These are phyloP conservation scores for Metarhizium brunneum DNA, from an alignment of 2,329 filamentous ascomycete species.

Conservation along the genomic window DNA sequence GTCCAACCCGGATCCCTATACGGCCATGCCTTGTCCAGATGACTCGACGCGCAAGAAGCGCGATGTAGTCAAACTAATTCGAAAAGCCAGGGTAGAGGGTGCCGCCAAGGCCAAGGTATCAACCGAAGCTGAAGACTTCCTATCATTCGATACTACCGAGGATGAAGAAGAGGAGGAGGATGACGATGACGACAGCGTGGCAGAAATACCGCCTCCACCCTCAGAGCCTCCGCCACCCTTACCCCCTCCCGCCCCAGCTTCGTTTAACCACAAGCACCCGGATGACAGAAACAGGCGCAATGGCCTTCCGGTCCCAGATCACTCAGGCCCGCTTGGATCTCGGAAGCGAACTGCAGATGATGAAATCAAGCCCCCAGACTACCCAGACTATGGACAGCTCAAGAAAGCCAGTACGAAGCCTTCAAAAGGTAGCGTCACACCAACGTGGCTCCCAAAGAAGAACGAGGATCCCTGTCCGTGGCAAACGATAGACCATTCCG, in stretches of 20 bases:
- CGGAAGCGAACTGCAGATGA: constrained; percentile 70
- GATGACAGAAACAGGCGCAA: constrained; percentile 10
- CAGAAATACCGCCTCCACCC: constrained; percentile 11
- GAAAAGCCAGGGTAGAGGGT: constrained; percentile 67
- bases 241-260: background rate
- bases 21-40: constrained; percentile 70
- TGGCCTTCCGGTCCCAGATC: constrained; percentile 16
- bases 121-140: constrained; percentile 69
- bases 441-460: constrained; percentile 39
- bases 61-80: constrained; percentile 84
- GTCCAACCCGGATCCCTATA: constrained; percentile 96
- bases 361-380: constrained; percentile 49
- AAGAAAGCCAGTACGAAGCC: constrained; percentile 43
- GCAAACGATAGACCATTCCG: constrained; percentile 45
- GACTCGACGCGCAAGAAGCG: constrained; percentile 65
- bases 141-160: constrained; percentile 68
- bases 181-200: constrained; percentile 10
- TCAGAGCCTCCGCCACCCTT: constrained; percentile 10
- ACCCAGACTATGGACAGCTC: constrained; percentile 41
- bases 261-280: background rate
- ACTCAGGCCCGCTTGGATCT: constrained; percentile 42
- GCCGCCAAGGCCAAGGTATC: constrained; percentile 39
- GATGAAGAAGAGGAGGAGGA: constrained; percentile 31
- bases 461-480: constrained; percentile 51
- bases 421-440: constrained; percentile 38